Evolutionary conservation across 805 yeast genomes (phyloP), one percentile per base, ranked within the genome.

Genomic region (Starmerella ratchasimensis): DNA sequence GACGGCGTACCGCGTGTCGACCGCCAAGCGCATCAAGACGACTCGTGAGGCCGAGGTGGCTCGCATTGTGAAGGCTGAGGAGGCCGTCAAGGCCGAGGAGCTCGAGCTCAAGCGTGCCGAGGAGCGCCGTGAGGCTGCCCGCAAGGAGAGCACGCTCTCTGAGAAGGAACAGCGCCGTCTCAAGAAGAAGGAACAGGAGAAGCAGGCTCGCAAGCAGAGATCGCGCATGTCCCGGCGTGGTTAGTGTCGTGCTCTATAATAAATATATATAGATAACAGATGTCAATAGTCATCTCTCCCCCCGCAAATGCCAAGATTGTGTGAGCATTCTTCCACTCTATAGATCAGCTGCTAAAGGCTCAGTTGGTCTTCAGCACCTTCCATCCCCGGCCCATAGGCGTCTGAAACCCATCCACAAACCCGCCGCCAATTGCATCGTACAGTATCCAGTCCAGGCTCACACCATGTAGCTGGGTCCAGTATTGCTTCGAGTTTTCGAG

Each of bases 151-250:
- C 47, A 68, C 67, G 47, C 61, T 80, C 53, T 66, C 77, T 32
- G 77, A 82, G 43, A 83, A 76, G 52, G 90, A 79, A 55, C 90
- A 80, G 62, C 74, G 74, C 48, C 81, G 79, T 62, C 58, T 70
- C 30, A 88, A 80, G 47, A 75, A 73, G 63, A 81, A 78, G 63
- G 82, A 78, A 58, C 65, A 66, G 48, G 93, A 81, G 49, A 82
- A 77, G 65, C 82, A 75, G 59, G 81, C 76, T 56, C 75, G 83
- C 64, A 80, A 81, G 61, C 62, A 63, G 46, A 42, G 49, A 28
- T 45, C 44, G 36, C 48, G 43, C 32, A 47, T 37, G 46, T 28
- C 39, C 11, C 43, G 39, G 17, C 24, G 34, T n/a, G 18, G n/a
- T 17, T 29, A 21, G 14, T 7, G 36, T 23, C n/a, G 19, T 33